Base-by-base conservation (phyloP, 306 rosid species). In the Purshia tridentata region DNA sequence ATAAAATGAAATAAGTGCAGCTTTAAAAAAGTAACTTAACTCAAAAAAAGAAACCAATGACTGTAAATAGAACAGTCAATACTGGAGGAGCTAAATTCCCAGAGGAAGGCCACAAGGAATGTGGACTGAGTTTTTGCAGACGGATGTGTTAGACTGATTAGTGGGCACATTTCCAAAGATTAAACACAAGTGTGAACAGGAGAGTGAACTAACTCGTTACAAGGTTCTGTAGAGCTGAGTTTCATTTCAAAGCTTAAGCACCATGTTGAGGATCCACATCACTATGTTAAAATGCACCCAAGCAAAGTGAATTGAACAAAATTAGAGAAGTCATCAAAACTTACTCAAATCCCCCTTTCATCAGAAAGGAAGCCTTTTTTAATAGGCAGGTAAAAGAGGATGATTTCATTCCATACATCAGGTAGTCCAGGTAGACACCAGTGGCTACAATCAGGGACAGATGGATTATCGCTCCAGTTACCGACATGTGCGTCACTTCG, bases 371-470 rank as follows among this genome's bases (percentile, higher is more conserved):
- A 9, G 68, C 78, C 77, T 72, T 67, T 78, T 68, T 61, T 81
- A 35, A 71, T 7, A 85, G 79, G 77, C 63, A 87, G 83, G 81
- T 84, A 86, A 47, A 87, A 79, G 70, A 92, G 84, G 67, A 89
- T 40, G 78, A 92, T 84, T 79, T 92, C 90, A 51, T 89, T 92
- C 98, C 98, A 92, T 76, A 81, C 77, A 78, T 92, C 98, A 58
- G 98, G 98, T 9, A 89, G 84, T 48, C 98, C 96, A 46, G 96
- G 98, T 44, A 92, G 83, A 81, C 98, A 92, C 98, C 98, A 92
- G 67, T 92, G 98, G 73, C 96, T 88, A 77, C 98, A 92, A 72
- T 92, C 96, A 59, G 85, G 84, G 6, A 81, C 39, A 12, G 75
- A 73, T 51, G 85, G 89, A 55, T 84, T 83, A 72, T 89, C 93